A percentile compares a stretch with the other conserved stretches of the same genome.
Evolutionary conservation across 768 basidiomycete species (phyloP).

Genomic region (Pulveroboletus sp.): DNA sequence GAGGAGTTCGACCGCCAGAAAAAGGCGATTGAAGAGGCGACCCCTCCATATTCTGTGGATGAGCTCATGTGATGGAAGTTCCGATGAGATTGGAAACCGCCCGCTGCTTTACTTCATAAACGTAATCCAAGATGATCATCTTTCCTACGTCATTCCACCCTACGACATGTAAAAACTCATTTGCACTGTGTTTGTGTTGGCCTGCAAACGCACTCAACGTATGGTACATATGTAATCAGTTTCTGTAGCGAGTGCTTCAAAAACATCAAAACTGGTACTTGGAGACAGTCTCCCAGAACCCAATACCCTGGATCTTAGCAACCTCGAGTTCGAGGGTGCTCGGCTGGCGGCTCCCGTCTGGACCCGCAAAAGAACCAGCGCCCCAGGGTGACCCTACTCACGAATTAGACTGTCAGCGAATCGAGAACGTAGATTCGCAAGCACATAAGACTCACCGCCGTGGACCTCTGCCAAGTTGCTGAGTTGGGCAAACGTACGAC

Average conservation of each 20-base stretch:
- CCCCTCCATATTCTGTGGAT: constrained; percentile 8
- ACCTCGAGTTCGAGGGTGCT: constrained; percentile 47
- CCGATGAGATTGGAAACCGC: too few species aligned
- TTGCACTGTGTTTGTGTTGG: too few species aligned
- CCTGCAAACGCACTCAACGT: too few species aligned
- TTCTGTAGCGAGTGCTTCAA: too few species aligned
- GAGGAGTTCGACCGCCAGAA: constrained; percentile 10
- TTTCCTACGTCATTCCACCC: background rate
- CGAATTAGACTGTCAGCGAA: background rate
- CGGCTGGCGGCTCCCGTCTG: constrained; percentile 48
- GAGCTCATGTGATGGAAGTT: constrained; percentile 10
- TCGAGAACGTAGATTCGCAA: too few species aligned
- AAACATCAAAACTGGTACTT: constrained; percentile 36
- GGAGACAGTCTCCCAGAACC: constrained; percentile 48
- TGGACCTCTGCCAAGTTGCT: constrained; percentile 47
- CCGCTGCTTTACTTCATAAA: background rate
- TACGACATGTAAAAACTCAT: too few species aligned
- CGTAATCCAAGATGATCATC: too few species aligned
- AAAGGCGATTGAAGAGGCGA: background rate
- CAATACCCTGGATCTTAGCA: constrained; percentile 47
- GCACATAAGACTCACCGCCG: constrained; percentile 44
- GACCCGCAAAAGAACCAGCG: constrained; percentile 56
- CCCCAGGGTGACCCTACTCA: constrained; percentile 71
- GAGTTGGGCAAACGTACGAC: constrained; percentile 40
- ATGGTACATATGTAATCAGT: background rate